A percentile compares a stretch with the other conserved stretches of the same genome.
Conservation (phyloP, 2,329 filamentous ascomycete species). For the Parafenestella ontariensis region DNA sequence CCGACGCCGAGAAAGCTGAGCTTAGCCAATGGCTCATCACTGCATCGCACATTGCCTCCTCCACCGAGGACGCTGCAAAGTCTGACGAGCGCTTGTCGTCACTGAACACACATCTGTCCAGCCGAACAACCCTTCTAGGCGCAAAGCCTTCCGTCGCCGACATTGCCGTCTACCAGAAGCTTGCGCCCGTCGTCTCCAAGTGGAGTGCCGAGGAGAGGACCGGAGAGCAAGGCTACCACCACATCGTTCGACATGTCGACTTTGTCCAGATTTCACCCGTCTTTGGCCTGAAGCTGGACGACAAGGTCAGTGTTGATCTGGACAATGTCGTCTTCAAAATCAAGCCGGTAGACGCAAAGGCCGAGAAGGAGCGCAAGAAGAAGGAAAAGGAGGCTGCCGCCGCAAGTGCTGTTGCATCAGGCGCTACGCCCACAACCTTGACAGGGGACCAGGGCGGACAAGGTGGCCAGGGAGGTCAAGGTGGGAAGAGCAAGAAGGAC, state of each 20-base stretch:
- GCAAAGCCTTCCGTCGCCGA: slow-evolving; percentile 89
- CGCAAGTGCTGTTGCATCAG: slow-evolving; percentile 62
- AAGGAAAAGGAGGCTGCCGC: slow-evolving; percentile 80
- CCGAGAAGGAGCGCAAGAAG: slow-evolving; percentile 95
- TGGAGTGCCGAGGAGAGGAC: slow-evolving; percentile 90
- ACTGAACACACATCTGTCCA: slow-evolving; percentile 86
- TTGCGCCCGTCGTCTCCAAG: slow-evolving; percentile 76
- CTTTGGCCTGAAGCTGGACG: slow-evolving; percentile 72
- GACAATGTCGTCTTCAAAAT: slow-evolving; percentile 86
- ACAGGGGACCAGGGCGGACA: slow-evolving; percentile 42
- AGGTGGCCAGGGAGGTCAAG: slow-evolving; percentile 51
- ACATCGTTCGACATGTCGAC: slow-evolving; percentile 90
- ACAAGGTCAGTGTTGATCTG: slow-evolving; percentile 80
- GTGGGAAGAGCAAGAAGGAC: slow-evolving; percentile 55
- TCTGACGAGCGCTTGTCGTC: slow-evolving; percentile 72
- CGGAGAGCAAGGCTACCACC: slow-evolving; percentile 85
- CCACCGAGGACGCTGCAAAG: slow-evolving; percentile 64
- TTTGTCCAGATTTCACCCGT: slow-evolving; percentile 88
- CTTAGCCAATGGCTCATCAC: slow-evolving; percentile 89
- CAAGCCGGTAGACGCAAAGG: slow-evolving; percentile 87
- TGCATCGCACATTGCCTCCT: slow-evolving; percentile 70
- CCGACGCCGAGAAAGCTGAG: slow-evolving; percentile 80
- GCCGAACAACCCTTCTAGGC: slow-evolving; percentile 87
- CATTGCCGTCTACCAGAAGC: slow-evolving; percentile 78
- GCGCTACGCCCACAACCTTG: slow-evolving; percentile 50